Evolutionary conservation across 1,139 yeast genomes (phyloP).

Genomic region (Yamadazyma trypodendri): DNA sequence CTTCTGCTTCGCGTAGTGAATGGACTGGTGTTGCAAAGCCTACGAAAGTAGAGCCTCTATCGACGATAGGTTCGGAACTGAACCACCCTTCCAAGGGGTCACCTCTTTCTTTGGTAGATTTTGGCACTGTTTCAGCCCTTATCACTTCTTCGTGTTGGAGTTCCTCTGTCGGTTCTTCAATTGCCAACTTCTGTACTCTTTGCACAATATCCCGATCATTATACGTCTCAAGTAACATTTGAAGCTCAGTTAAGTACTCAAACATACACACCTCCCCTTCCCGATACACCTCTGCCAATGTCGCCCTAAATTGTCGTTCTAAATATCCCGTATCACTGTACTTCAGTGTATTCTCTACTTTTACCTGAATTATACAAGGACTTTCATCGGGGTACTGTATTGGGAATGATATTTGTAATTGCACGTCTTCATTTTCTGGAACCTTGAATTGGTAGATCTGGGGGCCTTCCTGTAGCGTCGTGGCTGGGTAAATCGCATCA

Average conservation of each 20-base stretch:
- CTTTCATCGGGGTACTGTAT: slow-evolving; percentile 61
- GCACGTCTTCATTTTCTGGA: slow-evolving; percentile 62
- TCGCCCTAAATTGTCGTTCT: slow-evolving; percentile 43
- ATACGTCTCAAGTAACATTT: slow-evolving; percentile 45
- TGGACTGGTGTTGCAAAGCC: slow-evolving; percentile 67
- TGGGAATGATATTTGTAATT: slow-evolving; percentile 69
- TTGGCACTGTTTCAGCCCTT: background rate
- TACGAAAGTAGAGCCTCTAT: slow-evolving; percentile 82
- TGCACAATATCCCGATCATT: slow-evolving; percentile 16
- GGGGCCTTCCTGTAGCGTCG: slow-evolving; percentile 29
- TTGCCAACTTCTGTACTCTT: slow-evolving; percentile 1
- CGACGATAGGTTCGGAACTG: slow-evolving; percentile 72
- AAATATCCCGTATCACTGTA: slow-evolving; percentile 46
- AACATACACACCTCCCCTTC: slow-evolving; percentile 74
- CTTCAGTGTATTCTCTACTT: slow-evolving; percentile 28
- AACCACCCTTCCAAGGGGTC: slow-evolving; percentile 70
- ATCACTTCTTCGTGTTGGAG: too few relatives aligned
- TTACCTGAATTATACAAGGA: slow-evolving; percentile 57
- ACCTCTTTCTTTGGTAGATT: background rate
- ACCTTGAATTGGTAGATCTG: slow-evolving; percentile 51
- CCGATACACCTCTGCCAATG: slow-evolving; percentile 48
- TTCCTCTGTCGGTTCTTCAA: slow-evolving; percentile 8
- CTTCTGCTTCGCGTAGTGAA: slow-evolving; percentile 64
- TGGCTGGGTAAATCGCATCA: slow-evolving; percentile 84
- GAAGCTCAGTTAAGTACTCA: slow-evolving; percentile 70